Percentiles rank a stretch among this genome's conserved stretches.
These are phyloP conservation scores for Beauveria scarabaeidicola DNA, from an alignment of 2,329 filamentous ascomycete species.

Conservation along the genomic window DNA sequence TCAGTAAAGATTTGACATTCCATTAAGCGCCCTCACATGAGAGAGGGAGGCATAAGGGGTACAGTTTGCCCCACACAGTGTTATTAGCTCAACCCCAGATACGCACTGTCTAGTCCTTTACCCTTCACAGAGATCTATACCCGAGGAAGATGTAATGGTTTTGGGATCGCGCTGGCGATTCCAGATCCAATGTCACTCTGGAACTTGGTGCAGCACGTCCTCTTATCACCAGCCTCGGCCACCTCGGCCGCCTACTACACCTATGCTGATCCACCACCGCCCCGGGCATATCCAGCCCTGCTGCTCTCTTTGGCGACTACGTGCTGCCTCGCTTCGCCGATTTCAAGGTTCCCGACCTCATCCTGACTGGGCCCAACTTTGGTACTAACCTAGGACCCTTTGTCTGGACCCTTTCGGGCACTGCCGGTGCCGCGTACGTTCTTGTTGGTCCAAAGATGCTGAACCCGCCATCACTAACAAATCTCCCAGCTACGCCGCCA, in stretches of 20 bases:
- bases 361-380: conserved; percentile 48
- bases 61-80: too few relatives aligned
- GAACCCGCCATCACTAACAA: neutral
- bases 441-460: neutral
- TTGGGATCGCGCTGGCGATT: too few relatives aligned
- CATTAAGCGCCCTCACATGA: too few relatives aligned
- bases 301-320: neutral
- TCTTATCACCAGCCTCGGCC: neutral
- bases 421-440: conserved; percentile 34
- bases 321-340: conserved; percentile 41
- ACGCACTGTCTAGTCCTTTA: too few relatives aligned
- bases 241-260: neutral
- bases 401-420: conserved; percentile 43
- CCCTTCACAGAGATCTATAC: too few relatives aligned
- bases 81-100: too few relatives aligned
- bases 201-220: neutral
- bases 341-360: conserved; percentile 42
- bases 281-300: neutral
- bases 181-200: neutral
- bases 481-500: conserved; percentile 34
- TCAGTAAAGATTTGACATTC: too few relatives aligned
- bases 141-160: too few relatives aligned
- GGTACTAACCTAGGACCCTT: conserved; percentile 46
- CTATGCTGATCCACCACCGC: neutral
- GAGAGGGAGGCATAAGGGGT: too few relatives aligned